These are phyloP conservation scores for Starmera caribaea DNA, from an alignment of 805 yeast genomes.

Conservation along the genomic window DNA sequence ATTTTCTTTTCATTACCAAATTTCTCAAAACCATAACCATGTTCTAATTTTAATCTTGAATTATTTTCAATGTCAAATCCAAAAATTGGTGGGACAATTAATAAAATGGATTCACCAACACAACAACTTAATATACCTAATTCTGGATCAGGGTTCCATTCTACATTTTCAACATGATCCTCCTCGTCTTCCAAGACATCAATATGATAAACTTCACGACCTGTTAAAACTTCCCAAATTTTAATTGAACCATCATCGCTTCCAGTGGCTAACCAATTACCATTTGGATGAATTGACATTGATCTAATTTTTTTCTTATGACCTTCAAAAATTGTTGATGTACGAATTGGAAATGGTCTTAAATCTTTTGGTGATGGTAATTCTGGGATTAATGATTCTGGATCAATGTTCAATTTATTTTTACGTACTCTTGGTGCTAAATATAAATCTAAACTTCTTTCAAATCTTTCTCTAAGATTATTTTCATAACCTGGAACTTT, in stretches of 20 bases:
- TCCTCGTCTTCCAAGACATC: conserved; percentile 31
- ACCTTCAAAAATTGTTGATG: conserved; percentile 78
- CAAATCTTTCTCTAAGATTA: conserved; percentile 81
- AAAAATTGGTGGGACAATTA: conserved; percentile 84
- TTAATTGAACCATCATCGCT: conserved; percentile 94
- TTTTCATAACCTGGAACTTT: conserved; percentile 91
- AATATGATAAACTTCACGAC: conserved; percentile 81
- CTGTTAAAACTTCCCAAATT: conserved; percentile 94
- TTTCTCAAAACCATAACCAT: conserved; percentile 83
- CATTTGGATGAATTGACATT: conserved; percentile 76
- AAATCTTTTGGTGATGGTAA: conserved; percentile 94
- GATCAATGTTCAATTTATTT: conserved; percentile 86
- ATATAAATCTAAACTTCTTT: conserved; percentile 87
- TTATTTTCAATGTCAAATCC: conserved; percentile 80
- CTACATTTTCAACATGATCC: conserved; percentile 70
- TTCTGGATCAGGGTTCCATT: conserved; percentile 80
- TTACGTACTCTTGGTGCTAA: conserved; percentile 94
- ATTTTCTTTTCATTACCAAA: conserved; percentile 43
- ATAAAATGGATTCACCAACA: conserved; percentile 70
- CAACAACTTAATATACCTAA: conserved; percentile 77
- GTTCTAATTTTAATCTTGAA: conserved; percentile 70
- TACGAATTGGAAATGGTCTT: conserved; percentile 90
- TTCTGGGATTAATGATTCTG: conserved; percentile 91
- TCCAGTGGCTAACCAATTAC: conserved; percentile 95
- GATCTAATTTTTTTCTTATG: conserved; percentile 79